Base-by-base conservation (phyloP, 805 yeast genomes). In the Yamadazyma olivae region DNA sequence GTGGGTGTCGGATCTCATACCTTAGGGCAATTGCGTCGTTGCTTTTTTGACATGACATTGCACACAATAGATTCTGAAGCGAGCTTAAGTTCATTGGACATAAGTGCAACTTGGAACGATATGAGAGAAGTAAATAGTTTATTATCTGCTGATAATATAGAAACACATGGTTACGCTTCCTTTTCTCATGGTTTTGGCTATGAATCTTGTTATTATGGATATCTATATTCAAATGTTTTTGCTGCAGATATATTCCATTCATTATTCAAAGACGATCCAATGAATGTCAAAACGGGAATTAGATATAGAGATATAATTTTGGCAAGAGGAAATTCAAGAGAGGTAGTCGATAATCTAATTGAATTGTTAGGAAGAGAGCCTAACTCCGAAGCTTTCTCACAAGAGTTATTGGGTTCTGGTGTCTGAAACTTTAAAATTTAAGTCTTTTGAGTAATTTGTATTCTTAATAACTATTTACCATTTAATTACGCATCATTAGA, bases 111-210 rank as follows among this genome's bases (percentile, higher is more conserved):
- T 38, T 87, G 95, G 95, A 83, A 82, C 51, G 66, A 70, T 14
- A 56, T 79, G 57, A 71, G 89, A 42, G 71, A 77, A 50, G 76
- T 79, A n/a, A 68, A 83, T 16, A 70, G 83, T 4, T 53, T 83
- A 29, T 68, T 81, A 18, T 64, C 74, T 17, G 72, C 71, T 38
- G 87, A 81, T 26, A 77, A 73, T 22, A 62, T 60, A 17, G 49
- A 58, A 15, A 75, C 81, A n/a, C 75, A 71, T 40, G 93, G 93
- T 3, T 84, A 76, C 51, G 79, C 81, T 21, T 79, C 88, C 0
- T 86, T 86, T 56, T 87, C 86, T 2, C 96, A 87, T 54, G 75
- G 85, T 56, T 88, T 88, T 25, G 91, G 95, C 13, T 87, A 87
- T 57, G 91, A 85, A 36, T 79, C 90, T 8, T 89, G 90, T 3